Evolutionary conservation across 108 stramenopile species (phyloP), one percentile per base, ranked within the genome.

Genomic region (Aurantiochytrium sp.): DNA sequence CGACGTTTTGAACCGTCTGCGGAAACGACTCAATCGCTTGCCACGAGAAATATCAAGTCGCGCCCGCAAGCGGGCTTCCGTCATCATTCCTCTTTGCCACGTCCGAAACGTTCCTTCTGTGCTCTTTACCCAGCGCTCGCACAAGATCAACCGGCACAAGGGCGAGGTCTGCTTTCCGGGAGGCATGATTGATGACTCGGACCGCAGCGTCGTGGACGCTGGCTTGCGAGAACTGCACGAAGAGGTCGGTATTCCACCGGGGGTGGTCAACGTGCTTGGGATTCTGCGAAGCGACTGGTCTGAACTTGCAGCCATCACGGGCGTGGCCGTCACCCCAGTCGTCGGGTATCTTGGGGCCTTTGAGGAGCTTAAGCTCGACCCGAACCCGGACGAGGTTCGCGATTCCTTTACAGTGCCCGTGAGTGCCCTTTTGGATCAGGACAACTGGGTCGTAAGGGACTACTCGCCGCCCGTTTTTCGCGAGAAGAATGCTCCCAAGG

Each of bases 141-240:
- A 60, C 64, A 92, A 29, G 18, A 19, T 93, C 58, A 87, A 91
- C 47, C 60, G 89, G 19, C 91, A 92, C 89, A 92, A 90, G 89
- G 90, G 72, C 53, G 90, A 93, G 89, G 87, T 93, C 55, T 93
- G 93, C 88, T 93, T 93, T 60, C 93, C 93, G 6, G 93, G 93
- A 4, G 93, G 93, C 44, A 93, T 92, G 88, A 45, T 91, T 12
- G 91, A 91, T 19, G 72, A 60, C 21, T n/a, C 89, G 58, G 93
- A 92, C 16, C 83, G 60, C 18, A 93, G 89, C 89, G 90, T 93
- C 43, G 87, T 93, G 1, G 76, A 93, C 43, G 91, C 93, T 21
- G 83, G 89, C 4, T 71, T 93, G 5, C 89, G 93, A 49, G 93
- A 93, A 57, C 90, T 93, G 93, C 91, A 92, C 25, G 93, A 93